Evolutionary conservation across 495 filamentous ascomycete genomes (phyloP).

Genomic region (Bryoglossum gracile): DNA sequence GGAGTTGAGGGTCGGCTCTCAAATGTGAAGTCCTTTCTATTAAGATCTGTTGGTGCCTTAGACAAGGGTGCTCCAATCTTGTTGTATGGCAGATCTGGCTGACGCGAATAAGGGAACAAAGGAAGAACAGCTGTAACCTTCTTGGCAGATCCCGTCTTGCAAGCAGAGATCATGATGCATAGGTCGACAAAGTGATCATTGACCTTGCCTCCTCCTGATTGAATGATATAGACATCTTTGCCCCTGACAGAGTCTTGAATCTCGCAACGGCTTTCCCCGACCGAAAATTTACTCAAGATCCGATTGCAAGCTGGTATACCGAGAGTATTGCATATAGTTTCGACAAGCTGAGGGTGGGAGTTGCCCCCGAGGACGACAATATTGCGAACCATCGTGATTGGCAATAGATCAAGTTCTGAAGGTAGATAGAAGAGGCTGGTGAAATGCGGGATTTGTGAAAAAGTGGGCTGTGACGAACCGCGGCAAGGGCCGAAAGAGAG

Average conservation of each 20-base stretch:
- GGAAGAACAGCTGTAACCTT: constrained; percentile 90
- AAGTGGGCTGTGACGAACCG: constrained; percentile 17
- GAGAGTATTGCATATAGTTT: constrained; percentile 77
- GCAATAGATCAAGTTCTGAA: background rate
- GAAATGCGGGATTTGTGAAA: constrained; percentile 22
- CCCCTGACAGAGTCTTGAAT: constrained; percentile 92
- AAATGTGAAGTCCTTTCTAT: constrained; percentile 72
- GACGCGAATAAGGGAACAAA: constrained; percentile 91
- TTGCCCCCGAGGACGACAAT: constrained; percentile 89
- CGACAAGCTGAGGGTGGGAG: constrained; percentile 81
- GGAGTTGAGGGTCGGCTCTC: constrained; percentile 88
- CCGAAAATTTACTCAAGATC: constrained; percentile 82
- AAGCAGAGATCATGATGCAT: constrained; percentile 93
- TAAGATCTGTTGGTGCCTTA: constrained; percentile 50
- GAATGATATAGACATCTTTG: constrained; percentile 97
- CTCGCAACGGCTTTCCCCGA: constrained; percentile 91
- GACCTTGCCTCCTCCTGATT: constrained; percentile 80
- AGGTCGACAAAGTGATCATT: constrained; percentile 96
- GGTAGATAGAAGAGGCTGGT: constrained; percentile 11
- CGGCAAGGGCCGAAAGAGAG: constrained; percentile 13
- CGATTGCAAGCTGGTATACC: constrained; percentile 78
- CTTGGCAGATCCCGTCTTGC: constrained; percentile 90
- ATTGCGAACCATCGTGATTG: constrained; percentile 76
- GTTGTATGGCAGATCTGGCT: constrained; percentile 93
- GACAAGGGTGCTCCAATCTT: constrained; percentile 83